Conservation (phyloP, 1,284 basidiomycete genomes). For the Leccinum holopus region DNA sequence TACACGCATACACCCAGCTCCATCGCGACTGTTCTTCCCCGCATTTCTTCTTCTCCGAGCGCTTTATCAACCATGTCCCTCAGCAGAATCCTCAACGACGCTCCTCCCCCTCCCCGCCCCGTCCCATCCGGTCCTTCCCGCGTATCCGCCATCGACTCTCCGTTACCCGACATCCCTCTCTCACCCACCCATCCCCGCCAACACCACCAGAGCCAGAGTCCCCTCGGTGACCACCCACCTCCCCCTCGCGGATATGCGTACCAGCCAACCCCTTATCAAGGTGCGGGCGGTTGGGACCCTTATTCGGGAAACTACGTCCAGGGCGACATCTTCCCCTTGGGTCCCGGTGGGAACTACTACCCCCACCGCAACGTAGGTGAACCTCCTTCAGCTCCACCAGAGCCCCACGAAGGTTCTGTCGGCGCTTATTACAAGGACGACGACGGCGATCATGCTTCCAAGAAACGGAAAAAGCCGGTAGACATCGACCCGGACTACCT, state of each 20-base stretch:
- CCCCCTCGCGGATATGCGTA: constrained; percentile 34
- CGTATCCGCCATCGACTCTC: constrained; percentile 26
- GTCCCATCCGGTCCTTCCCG: constrained; percentile 15
- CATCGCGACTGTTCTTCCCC: constrained; percentile 3
- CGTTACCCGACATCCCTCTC: constrained; percentile 30
- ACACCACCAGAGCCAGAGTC: constrained; percentile 32
- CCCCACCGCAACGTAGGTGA: constrained; percentile 25
- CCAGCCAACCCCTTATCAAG: constrained; percentile 38
- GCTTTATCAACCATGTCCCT: constrained; percentile 55
- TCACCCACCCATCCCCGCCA: constrained; percentile 24
- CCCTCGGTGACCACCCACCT: constrained; percentile 34
- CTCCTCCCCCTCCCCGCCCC: constrained; percentile 40
- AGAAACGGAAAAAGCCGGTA: constrained; percentile 52
- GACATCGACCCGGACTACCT: constrained; percentile 55
- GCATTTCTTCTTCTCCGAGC: constrained; percentile 3
- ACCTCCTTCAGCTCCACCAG: constrained; percentile 31
- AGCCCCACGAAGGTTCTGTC: constrained; percentile 26
- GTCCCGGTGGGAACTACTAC: constrained; percentile 40
- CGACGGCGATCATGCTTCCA: constrained; percentile 42
- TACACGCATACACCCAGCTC: neutral
- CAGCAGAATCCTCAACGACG: constrained; percentile 72
- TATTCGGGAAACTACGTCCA: constrained; percentile 41
- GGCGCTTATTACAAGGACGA: constrained; percentile 38
- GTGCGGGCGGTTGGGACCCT: constrained; percentile 41
- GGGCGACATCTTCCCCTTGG: constrained; percentile 39